Percentiles rank a stretch among this genome's conserved stretches.
Conservation (phyloP, 2,329 filamentous ascomycete genomes). For the Metarhizium robertsii region DNA sequence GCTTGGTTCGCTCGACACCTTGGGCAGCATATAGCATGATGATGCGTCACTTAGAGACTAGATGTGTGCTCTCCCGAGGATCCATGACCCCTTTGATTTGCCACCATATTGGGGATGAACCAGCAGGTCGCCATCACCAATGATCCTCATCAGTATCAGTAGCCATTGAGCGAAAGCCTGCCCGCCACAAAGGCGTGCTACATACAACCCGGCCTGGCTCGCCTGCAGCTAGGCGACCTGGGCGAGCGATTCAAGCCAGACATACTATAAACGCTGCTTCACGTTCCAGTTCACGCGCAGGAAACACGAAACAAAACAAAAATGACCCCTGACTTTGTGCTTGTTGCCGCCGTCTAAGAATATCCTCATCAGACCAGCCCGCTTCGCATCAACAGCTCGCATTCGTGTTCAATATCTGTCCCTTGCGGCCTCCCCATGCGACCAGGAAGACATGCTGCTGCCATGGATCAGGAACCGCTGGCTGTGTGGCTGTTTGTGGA, state of each 20-base stretch:
- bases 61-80: neutral
- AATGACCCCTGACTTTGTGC: neutral
- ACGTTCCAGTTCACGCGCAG: neutral
- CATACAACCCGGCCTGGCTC: neutral
- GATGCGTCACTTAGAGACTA: neutral
- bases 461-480: constrained; percentile 3
- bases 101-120: neutral
- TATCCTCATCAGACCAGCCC: neutral
- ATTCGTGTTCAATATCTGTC: neutral
- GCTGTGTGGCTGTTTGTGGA: constrained; percentile 3
- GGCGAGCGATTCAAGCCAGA: neutral
- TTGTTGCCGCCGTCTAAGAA: neutral
- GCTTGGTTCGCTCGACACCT: neutral
- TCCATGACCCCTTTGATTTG: neutral
- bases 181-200: no score
- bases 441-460: neutral
- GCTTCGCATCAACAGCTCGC: neutral
- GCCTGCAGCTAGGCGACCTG: neutral
- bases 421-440: neutral
- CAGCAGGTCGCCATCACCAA: neutral
- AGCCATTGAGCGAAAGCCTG: no score
- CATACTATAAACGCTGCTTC: neutral
- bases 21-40: neutral
- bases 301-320: neutral
- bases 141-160: no score